These are phyloP conservation scores for Talaromyces proteolyticus DNA, from an alignment of 495 filamentous ascomycete species.

Conservation along the genomic window DNA sequence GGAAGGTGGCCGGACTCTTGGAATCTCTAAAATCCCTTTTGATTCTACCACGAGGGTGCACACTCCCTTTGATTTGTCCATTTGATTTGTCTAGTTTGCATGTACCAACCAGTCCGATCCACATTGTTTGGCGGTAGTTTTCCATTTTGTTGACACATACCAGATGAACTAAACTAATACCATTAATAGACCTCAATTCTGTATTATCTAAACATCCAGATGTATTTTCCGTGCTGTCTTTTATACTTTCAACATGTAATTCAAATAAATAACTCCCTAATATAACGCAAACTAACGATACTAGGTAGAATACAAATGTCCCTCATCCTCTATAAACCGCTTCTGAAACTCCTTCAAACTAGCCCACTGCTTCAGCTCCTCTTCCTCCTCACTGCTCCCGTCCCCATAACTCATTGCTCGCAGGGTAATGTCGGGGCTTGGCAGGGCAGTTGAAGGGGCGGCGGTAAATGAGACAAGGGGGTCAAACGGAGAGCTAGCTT, in stretches of 20 bases:
- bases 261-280: background rate
- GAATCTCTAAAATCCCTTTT: too few relatives aligned
- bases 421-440: conserved; percentile 3
- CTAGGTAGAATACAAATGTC: conserved; percentile 34
- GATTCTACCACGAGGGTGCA: too few relatives aligned
- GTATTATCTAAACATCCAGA: too few relatives aligned
- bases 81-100: too few relatives aligned
- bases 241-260: conserved; percentile 3
- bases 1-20: too few relatives aligned
- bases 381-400: conserved; percentile 52
- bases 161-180: too few relatives aligned
- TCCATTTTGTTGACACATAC: too few relatives aligned
- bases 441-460: background rate
- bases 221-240: too few relatives aligned
- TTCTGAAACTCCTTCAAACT: conserved; percentile 68
- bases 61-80: too few relatives aligned
- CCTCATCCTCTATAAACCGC: conserved; percentile 62
- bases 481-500: background rate
- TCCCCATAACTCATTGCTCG: conserved; percentile 39
- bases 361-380: conserved; percentile 66
- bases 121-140: too few relatives aligned
- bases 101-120: too few relatives aligned
- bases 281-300: conserved; percentile 3
- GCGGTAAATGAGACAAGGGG: background rate
- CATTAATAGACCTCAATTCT: too few relatives aligned